Evolutionary conservation across 2,329 filamentous ascomycete species (phyloP).

Genomic region (Ophiostoma pallidulum): DNA sequence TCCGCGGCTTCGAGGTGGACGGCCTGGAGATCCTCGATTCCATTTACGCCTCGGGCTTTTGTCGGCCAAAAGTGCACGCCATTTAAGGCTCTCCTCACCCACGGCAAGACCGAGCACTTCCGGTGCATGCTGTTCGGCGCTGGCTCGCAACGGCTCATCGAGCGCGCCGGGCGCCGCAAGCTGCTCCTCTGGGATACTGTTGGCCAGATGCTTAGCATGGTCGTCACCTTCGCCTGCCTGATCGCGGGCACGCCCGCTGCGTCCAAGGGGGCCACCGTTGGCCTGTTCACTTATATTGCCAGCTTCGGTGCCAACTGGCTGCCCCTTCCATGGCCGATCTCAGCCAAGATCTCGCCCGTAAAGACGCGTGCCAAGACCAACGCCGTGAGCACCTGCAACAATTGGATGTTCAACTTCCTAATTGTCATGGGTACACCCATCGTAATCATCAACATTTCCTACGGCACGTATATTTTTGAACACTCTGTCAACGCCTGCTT

Average conservation of each 20-base stretch:
- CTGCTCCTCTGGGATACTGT: slow-evolving; percentile 56
- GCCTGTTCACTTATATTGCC: slow-evolving; percentile 54
- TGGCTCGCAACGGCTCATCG: slow-evolving; percentile 43
- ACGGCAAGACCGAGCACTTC: slow-evolving; percentile 57
- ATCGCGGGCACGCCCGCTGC: slow-evolving; percentile 27
- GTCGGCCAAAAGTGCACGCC: slow-evolving; percentile 34
- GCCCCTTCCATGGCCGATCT: slow-evolving; percentile 48
- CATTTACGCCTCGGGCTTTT: slow-evolving; percentile 45
- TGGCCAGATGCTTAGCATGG: slow-evolving; percentile 53
- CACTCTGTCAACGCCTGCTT: slow-evolving; percentile 41
- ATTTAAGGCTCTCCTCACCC: slow-evolving; percentile 46
- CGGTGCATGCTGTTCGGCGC: slow-evolving; percentile 29
- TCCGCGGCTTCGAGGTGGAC: slow-evolving; percentile 34
- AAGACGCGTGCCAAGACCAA: slow-evolving; percentile 54
- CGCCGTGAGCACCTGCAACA: slow-evolving; percentile 51
- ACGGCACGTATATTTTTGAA: slow-evolving; percentile 47
- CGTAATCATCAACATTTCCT: slow-evolving; percentile 43
- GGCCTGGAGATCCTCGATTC: slow-evolving; percentile 53
- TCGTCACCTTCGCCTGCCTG: slow-evolving; percentile 32
- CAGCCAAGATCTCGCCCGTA: slow-evolving; percentile 51
- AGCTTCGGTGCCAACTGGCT: slow-evolving; percentile 48
- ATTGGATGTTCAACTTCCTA: slow-evolving; percentile 55
- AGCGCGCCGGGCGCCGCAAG: slow-evolving; percentile 46
- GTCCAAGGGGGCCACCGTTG: slow-evolving; percentile 31
- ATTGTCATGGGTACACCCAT: slow-evolving; percentile 58